Percentiles rank a stretch among this genome's conserved stretches.
Conservation (phyloP, 768 basidiomycete genomes). For the Mycena indigotica region DNA sequence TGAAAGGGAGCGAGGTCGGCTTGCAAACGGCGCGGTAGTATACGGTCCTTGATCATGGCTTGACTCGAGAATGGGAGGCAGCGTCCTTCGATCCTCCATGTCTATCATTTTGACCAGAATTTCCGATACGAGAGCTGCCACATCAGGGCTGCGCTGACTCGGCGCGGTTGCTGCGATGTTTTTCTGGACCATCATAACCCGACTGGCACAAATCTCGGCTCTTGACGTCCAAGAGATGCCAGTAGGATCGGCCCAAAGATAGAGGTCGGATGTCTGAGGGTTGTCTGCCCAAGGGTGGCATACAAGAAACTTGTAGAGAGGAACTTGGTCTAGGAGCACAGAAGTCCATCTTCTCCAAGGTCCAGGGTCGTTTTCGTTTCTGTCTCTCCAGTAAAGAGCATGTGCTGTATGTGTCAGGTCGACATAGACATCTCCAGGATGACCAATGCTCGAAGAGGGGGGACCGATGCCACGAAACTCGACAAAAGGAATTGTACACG, state of each 20-base stretch:
- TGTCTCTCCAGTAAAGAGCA: slow-evolving; percentile 23
- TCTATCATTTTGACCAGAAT: slow-evolving; percentile 21
- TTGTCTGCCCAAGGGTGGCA: slow-evolving; percentile 21
- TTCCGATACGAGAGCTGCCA: slow-evolving; percentile 19
- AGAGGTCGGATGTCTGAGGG: slow-evolving; percentile 20
- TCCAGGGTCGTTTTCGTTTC: slow-evolving; percentile 14
- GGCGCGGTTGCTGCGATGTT: slow-evolving; percentile 13
- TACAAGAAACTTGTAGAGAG: slow-evolving; percentile 19
- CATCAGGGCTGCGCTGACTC: slow-evolving; percentile 16
- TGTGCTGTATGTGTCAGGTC: slow-evolving; percentile 16
- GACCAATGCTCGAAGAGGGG: slow-evolving; percentile 14
- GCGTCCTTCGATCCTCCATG: slow-evolving; percentile 11
- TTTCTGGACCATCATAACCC: slow-evolving; percentile 20
- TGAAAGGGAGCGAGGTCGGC: not conserved
- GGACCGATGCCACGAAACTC: slow-evolving; percentile 22
- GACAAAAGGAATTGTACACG: slow-evolving; percentile 17
- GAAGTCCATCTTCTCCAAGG: slow-evolving; percentile 19
- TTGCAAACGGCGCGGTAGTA: not conserved
- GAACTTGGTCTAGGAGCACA: slow-evolving; percentile 20
- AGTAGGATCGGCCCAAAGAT: slow-evolving; percentile 20
- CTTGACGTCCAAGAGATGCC: slow-evolving; percentile 21
- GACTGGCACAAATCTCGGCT: slow-evolving; percentile 21
- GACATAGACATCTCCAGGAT: slow-evolving; percentile 22
- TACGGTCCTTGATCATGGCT: not conserved
- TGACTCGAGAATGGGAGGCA: slow-evolving; percentile 16